Conservation (phyloP, 2,329 filamentous ascomycete species). For the Myriosclerotinia curreyana region DNA sequence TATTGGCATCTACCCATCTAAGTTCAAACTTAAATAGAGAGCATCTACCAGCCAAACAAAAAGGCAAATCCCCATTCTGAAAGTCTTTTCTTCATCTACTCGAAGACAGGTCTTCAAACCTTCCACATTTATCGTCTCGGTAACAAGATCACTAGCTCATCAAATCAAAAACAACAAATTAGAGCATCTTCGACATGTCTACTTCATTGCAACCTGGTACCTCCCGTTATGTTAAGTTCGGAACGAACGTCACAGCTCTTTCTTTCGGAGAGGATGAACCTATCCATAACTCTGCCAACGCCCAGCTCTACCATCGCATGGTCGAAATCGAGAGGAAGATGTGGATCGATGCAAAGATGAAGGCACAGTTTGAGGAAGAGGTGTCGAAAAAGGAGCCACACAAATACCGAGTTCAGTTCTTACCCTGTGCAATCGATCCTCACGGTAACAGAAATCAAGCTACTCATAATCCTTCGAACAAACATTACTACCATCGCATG, state of each 20-base stretch:
- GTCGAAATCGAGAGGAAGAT: no score
- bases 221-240: not conserved
- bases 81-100: not conserved
- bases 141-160: not conserved
- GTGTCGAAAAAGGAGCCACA: no score
- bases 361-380: no score
- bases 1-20: not conserved
- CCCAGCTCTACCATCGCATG: no score
- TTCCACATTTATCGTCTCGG: no score
- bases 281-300: no score
- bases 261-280: no score
- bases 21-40: not conserved
- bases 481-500: not conserved
- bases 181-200: not conserved
- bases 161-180: rapidly evolving
- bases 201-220: not conserved
- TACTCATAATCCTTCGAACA: not conserved
- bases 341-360: no score
- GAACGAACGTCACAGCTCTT: no score
- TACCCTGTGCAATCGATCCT: no score
- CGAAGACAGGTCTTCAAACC: not conserved
- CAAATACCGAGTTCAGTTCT: no score
- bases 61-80: not conserved
- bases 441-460: no score
- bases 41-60: not conserved